Base-by-base conservation (phyloP, 306 rosid genomes). In the Acacia crassicarpa region DNA sequence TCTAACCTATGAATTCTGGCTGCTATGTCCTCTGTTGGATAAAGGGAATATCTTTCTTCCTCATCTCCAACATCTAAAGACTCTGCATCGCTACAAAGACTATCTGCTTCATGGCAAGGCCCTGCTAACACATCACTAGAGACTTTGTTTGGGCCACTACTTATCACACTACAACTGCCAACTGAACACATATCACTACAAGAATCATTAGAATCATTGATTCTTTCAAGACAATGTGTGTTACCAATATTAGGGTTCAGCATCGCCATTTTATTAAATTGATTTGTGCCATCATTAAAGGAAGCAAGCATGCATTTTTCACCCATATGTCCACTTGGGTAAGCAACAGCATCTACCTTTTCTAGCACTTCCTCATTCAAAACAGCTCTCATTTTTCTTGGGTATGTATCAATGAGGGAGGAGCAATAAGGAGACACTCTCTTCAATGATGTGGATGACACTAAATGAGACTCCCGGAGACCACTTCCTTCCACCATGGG, bases 261-360 rank as follows among this genome's bases (percentile, higher is more conserved):
- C 85, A 81, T 74, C 86, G 85, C 80, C 82, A 51, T 68, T 84
- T 83, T 88, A 83, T 75, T 32, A 88, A 77, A 83, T 78, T 86
- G 89, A 58, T 78, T 85, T 81, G 82, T 46, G 77, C 75, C 83
- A 72, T 89, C 89, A 86, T 58, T 74, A 76, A 75, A 80, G 88
- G 97, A 87, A 85, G 83, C 32, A 79, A 79, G 86, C 88, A 82
- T 78, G 87, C 84, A 80, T 73, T 90, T 87, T 86, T 87, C 90
- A 87, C 90, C 96, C 94, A 72, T 84, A 79, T 48, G 85, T 86
- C 80, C 87, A 78, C 74, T 84, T 73, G 89, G 92, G 95, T 84
- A 86, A 83, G 87, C 88, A 86, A 91, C 86, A 87, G 86, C 94
- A 89, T 90, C 93, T 90, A 90, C 98, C 93, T 89, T 90, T 83